These are phyloP conservation scores for Albugo laibachii DNA, from an alignment of 352 stramenopile genomes.

Conservation along the genomic window DNA sequence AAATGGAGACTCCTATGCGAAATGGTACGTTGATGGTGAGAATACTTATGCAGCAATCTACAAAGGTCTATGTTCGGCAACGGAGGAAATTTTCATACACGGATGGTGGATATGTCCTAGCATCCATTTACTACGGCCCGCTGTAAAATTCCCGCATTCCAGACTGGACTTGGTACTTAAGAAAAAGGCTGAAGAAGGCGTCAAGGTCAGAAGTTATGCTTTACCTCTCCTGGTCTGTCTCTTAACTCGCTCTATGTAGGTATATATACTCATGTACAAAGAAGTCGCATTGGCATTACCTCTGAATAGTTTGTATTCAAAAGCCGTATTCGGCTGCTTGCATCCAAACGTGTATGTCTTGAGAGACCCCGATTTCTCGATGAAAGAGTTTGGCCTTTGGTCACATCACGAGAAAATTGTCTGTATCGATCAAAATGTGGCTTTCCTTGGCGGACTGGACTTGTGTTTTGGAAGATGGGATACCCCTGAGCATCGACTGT, in stretches of 20 bases:
- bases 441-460: slow-evolving; percentile 81
- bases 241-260: slow-evolving; percentile 6
- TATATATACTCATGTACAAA: slow-evolving; percentile 87
- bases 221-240: too few species aligned
- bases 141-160: slow-evolving; percentile 28
- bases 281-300: slow-evolving; percentile 67
- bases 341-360: slow-evolving; percentile 76
- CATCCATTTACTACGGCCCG: slow-evolving; percentile 54
- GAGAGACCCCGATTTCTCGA: slow-evolving; percentile 74
- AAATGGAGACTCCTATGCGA: slow-evolving; percentile 34
- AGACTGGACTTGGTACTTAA: slow-evolving; percentile 39
- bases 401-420: slow-evolving; percentile 89
- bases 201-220: slow-evolving; percentile 14
- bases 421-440: slow-evolving; percentile 73
- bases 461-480: slow-evolving; percentile 81
- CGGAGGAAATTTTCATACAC: slow-evolving; percentile 80
- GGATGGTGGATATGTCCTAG: slow-evolving; percentile 80
- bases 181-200: slow-evolving; percentile 54
- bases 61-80: slow-evolving; percentile 32
- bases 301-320: slow-evolving; percentile 72
- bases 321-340: slow-evolving; percentile 36
- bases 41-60: slow-evolving; percentile 59
- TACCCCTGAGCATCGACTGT: slow-evolving; percentile 35
- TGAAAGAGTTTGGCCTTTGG: slow-evolving; percentile 72
- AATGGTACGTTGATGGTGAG: slow-evolving; percentile 71